Percentiles rank a stretch among this genome's conserved stretches.
Evolutionary conservation across 176 grass and related monocot species (phyloP).

Genomic region (Luzula sylvatica): DNA sequence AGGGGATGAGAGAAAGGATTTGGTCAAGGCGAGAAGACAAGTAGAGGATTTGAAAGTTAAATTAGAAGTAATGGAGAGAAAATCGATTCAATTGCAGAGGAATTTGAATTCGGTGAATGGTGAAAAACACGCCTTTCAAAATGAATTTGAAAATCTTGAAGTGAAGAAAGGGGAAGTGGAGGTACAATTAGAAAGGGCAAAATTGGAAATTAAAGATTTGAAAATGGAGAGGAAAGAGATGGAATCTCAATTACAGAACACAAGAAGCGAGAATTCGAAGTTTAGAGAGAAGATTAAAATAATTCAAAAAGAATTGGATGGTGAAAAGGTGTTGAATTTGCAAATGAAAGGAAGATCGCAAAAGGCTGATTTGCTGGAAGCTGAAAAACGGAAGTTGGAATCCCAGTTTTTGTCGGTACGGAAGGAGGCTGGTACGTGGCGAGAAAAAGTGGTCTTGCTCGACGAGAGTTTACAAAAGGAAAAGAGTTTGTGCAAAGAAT

Average conservation of each 20-base stretch:
- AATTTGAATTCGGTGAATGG: constrained; percentile 59
- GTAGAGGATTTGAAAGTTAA: constrained; percentile 28
- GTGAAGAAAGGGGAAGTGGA: constrained; percentile 44
- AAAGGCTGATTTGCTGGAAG: constrained; percentile 33
- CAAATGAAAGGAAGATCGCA: constrained; percentile 40
- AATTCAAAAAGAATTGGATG: constrained; percentile 45
- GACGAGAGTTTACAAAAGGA: constrained; percentile 47
- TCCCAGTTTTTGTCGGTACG: constrained; percentile 40
- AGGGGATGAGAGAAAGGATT: constrained; percentile 46
- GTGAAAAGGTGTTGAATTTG: constrained; percentile 42
- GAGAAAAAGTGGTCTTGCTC: constrained; percentile 28
- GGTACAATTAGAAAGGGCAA: constrained; percentile 41
- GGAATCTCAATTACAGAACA: constrained; percentile 30
- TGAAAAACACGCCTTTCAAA: constrained; percentile 35
- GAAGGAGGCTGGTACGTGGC: constrained; percentile 33
- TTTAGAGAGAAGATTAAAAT: constrained; percentile 28
- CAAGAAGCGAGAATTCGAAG: constrained; percentile 31
- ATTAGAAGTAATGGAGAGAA: constrained; percentile 41
- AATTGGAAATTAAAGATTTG: constrained; percentile 43
- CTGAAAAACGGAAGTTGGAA: constrained; percentile 39
- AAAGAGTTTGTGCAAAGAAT: constrained; percentile 26
- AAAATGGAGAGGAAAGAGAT: constrained; percentile 38
- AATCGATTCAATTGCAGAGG: constrained; percentile 44
- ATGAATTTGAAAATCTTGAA: constrained; percentile 36
- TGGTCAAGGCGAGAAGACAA: constrained; percentile 40